These are phyloP conservation scores for Thelonectria blattea DNA, from an alignment of 2,329 filamentous ascomycete species.

Conservation along the genomic window DNA sequence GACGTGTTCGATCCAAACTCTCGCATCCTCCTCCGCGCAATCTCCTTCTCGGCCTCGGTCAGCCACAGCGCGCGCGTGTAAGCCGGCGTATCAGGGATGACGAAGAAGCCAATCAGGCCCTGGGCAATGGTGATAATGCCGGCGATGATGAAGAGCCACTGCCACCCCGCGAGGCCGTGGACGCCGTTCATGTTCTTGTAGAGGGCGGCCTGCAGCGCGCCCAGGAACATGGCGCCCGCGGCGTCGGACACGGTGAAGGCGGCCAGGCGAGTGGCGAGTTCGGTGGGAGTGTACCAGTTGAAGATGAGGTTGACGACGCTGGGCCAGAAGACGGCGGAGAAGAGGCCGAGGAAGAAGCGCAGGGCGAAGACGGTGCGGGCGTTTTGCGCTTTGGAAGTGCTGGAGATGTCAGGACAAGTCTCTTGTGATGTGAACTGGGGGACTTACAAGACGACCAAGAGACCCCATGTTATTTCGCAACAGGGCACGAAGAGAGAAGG, in stretches of 20 bases:
- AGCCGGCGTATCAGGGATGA: slow-evolving; percentile 43
- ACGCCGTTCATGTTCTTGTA: slow-evolving; percentile 50
- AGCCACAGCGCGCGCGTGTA: slow-evolving; percentile 41
- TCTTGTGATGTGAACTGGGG: fast-evolving
- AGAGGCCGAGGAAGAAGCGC: slow-evolving; percentile 52
- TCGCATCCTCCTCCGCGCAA: slow-evolving; percentile 38
- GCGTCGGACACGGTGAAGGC: slow-evolving; percentile 53
- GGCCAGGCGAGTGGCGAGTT: slow-evolving; percentile 49
- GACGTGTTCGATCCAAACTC: slow-evolving; percentile 40
- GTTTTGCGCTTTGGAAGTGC: slow-evolving; percentile 43
- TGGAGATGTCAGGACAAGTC: slow-evolving; percentile 14
- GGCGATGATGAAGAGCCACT: slow-evolving; percentile 54
- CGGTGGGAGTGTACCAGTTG: slow-evolving; percentile 51
- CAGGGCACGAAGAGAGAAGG: slow-evolving; percentile 49
- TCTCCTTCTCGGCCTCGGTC: slow-evolving; percentile 36
- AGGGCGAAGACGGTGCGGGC: slow-evolving; percentile 46
- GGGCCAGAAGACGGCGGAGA: slow-evolving; percentile 48
- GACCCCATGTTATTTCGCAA: slow-evolving; percentile 44
- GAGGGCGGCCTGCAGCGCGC: slow-evolving; percentile 51
- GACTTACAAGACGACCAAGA: slow-evolving; percentile 37
- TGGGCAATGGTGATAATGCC: slow-evolving; percentile 51
- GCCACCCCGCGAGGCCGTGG: slow-evolving; percentile 50
- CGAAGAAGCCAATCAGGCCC: slow-evolving; percentile 47
- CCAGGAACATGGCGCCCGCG: slow-evolving; percentile 52
- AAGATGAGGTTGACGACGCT: slow-evolving; percentile 48